Evolutionary conservation across 352 stramenopile genomes (phyloP), one percentile per base, ranked within the genome.

Genomic region (Pythium sukuiense): DNA sequence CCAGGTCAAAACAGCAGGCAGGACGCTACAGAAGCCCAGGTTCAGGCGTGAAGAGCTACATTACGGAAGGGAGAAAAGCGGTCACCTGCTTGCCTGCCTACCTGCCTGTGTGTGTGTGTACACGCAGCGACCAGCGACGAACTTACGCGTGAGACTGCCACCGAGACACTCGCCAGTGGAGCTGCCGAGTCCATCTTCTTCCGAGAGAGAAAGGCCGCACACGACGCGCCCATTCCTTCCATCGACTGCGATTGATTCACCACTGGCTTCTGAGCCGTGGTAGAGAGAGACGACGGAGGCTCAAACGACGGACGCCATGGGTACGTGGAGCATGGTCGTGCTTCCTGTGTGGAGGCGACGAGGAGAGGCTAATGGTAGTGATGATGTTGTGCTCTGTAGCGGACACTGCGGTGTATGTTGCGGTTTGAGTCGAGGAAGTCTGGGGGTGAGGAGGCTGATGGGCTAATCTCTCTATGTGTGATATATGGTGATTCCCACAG

Each of bases 401-500:
- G 7, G 62, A 68, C 14, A 62, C 55, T 13, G 45, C 53, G 33
- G 48, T 68, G 62, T 68, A 53, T 39, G 62, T 37, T 14, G 20
- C 26, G 46, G 6, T 4, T 16, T 9, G 41, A 49, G 6, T 49
- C 41, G 18, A 24, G 1, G n/a, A 16, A 24, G 16, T 8, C 8
- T 16, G 13, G 45, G 2, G 8, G 48, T 20, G 33, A 37, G 39
- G 20, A 35, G 39, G 32, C 56, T 62, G 30, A 50, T 16, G 55
- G n/a, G 26, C 20, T 24, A 24, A 24, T 24, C 20, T 24, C 20
- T 24, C 20, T 24, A 24, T 24, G 33, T 37, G 59, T 39, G 8
- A 16, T 49, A 30, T 37, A 13, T 65, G n/a, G 24, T 52, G 18
- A 39, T 37, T 33, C 11, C 13, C 27, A 43, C 61, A 87, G 79